Evolutionary conservation across 306 rosid species (phyloP).

Genomic region (Rosa multiflora): DNA sequence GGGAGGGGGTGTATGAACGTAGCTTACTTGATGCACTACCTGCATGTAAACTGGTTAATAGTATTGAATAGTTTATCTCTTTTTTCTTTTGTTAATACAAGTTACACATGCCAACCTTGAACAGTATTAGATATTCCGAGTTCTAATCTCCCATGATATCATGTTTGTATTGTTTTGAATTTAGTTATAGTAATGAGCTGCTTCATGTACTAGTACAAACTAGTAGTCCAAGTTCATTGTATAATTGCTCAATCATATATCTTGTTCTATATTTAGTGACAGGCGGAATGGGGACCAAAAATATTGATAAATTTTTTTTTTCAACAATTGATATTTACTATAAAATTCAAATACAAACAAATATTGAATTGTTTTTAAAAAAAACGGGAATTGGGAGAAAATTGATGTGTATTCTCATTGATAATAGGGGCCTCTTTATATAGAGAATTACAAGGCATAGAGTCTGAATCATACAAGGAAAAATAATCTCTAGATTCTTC

Average conservation of each 20-base stretch:
- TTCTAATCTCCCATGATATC: background rate
- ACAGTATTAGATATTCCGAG: background rate
- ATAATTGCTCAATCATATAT: background rate
- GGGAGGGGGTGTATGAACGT: too few relatives aligned
- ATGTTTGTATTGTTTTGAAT: background rate
- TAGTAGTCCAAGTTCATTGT: conserved; percentile 13
- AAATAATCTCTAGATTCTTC: too few relatives aligned
- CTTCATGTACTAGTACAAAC: background rate
- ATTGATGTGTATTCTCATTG: too few relatives aligned
- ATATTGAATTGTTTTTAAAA: too few relatives aligned
- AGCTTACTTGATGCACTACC: background rate
- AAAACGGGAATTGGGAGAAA: too few relatives aligned
- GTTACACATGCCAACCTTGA: background rate
- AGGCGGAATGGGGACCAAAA: too few relatives aligned
- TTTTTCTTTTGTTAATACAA: background rate
- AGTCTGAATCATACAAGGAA: too few relatives aligned
- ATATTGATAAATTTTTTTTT: too few relatives aligned
- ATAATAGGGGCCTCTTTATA: too few relatives aligned
- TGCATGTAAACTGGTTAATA: background rate
- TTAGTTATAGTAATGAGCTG: background rate
- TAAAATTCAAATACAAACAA: too few relatives aligned
- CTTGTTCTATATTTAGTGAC: background rate
- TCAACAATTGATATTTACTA: too few relatives aligned
- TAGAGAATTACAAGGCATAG: too few relatives aligned
- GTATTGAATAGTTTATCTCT: background rate